Evolutionary conservation across 805 yeast genomes (phyloP).

Genomic region (Jamesozyma piceae): DNA sequence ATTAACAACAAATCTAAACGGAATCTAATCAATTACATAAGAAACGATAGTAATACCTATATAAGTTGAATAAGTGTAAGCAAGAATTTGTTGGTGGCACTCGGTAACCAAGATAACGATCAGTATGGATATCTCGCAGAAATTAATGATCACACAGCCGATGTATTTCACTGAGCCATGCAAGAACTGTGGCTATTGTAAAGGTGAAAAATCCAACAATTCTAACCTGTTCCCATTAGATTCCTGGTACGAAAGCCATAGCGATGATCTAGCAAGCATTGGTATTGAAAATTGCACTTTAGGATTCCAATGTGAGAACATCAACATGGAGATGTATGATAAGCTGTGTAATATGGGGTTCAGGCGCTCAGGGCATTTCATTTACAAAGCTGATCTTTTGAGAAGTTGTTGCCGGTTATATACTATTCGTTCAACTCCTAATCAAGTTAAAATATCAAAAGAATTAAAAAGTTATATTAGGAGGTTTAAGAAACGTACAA

Average conservation of each 20-base stretch:
- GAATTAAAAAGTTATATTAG: conserved; percentile 61
- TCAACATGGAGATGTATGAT: conserved; percentile 51
- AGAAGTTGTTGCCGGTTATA: conserved; percentile 72
- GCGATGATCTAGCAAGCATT: conserved; percentile 4
- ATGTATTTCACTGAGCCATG: conserved; percentile 33
- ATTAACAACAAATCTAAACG: neutral
- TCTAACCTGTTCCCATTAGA: conserved; percentile 33
- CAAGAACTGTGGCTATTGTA: conserved; percentile 65
- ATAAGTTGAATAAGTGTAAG: too few relatives aligned
- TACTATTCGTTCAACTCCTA: conserved; percentile 58
- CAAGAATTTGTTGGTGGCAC: too few relatives aligned
- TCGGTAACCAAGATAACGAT: neutral
- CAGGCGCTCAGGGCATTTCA: conserved; percentile 65
- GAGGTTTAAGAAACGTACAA: conserved; percentile 36
- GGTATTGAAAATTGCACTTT: conserved; percentile 23
- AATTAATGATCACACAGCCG: conserved; percentile 37
- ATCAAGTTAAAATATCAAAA: conserved; percentile 42
- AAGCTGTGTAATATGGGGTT: conserved; percentile 60
- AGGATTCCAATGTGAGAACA: conserved; percentile 36
- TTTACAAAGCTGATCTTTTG: conserved; percentile 58
- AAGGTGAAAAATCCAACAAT: conserved; percentile 36
- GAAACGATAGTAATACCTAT: too few relatives aligned
- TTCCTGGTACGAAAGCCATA: conserved; percentile 26
- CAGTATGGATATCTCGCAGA: conserved; percentile 12
- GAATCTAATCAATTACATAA: too few relatives aligned